Conservation (phyloP, 805 yeast species). For the Candida pseudoglaebosa region DNA sequence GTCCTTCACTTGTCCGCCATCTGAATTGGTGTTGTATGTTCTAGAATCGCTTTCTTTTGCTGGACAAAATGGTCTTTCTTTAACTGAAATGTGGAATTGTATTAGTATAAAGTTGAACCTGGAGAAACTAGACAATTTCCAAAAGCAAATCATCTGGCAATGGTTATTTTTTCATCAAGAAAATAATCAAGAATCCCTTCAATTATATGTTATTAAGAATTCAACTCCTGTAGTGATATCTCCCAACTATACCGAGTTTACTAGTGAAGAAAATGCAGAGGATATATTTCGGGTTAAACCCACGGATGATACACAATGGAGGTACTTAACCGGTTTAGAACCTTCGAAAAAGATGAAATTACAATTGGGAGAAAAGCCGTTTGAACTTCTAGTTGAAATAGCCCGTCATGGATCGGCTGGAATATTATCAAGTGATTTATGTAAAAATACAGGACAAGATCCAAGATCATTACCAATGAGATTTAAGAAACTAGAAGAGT, state of each 20-base stretch:
- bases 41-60: constrained; percentile 28
- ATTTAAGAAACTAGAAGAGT: constrained; percentile 49
- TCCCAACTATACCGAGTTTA: constrained; percentile 17
- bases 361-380: constrained; percentile 48
- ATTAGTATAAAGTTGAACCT: constrained; percentile 17
- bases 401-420: constrained; percentile 56
- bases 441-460: constrained; percentile 60
- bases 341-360: constrained; percentile 45
- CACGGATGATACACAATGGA: constrained; percentile 54
- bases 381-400: constrained; percentile 57
- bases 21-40: constrained; percentile 20
- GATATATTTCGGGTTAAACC: constrained; percentile 28
- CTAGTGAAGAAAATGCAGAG: constrained; percentile 14
- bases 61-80: constrained; percentile 26
- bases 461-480: constrained; percentile 66
- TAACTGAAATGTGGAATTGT: constrained; percentile 25
- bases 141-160: constrained; percentile 38
- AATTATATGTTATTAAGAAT: constrained; percentile 7
- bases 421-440: constrained; percentile 54
- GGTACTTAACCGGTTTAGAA: constrained; percentile 49
- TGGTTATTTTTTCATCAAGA: constrained; percentile 26
- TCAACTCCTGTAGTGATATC: constrained; percentile 11
- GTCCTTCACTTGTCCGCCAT: constrained; percentile 22
- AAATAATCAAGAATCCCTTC: constrained; percentile 9
- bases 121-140: constrained; percentile 27